phyloP scores from a whole-genome alignment of 2,329 filamentous ascomycete species.

The Sarocladium kiliense region DNA sequence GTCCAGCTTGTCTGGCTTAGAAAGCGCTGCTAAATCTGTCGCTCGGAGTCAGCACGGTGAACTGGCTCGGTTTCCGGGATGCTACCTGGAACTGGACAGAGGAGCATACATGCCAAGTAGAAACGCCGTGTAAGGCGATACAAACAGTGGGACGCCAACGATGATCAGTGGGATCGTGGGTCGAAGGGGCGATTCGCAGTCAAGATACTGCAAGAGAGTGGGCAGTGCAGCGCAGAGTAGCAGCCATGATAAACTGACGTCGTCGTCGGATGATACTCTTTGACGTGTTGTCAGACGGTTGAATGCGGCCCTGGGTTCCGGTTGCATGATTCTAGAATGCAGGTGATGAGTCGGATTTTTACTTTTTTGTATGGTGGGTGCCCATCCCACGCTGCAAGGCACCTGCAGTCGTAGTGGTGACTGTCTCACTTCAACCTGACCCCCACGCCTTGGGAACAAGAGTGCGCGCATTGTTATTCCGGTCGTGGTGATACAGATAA shows the following conservation, averaged over 20 bases:
- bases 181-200: not conserved
- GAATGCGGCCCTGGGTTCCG: not conserved
- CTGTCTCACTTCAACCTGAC: not conserved
- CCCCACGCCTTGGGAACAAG: not conserved
- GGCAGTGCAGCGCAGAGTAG: not conserved
- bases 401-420: not conserved
- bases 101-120: not conserved
- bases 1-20: not conserved
- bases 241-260: not conserved
- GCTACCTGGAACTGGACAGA: not conserved
- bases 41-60: not conserved
- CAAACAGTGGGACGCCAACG: not conserved
- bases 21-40: not conserved
- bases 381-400: conserved; percentile 8
- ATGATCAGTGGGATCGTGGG: conserved; percentile 4
- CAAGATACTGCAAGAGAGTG: not conserved
- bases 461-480: too few relatives aligned
- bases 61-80: not conserved
- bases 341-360: not conserved
- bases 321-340: conserved; percentile 3
- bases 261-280: not conserved
- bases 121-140: not conserved
- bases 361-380: not conserved
- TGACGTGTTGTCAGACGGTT: not conserved
- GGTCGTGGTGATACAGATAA: too few relatives aligned